Percentiles rank a stretch among this genome's conserved stretches.
These are phyloP conservation scores for Neurospora discreta DNA, from an alignment of 495 filamentous ascomycete genomes.

Conservation along the genomic window DNA sequence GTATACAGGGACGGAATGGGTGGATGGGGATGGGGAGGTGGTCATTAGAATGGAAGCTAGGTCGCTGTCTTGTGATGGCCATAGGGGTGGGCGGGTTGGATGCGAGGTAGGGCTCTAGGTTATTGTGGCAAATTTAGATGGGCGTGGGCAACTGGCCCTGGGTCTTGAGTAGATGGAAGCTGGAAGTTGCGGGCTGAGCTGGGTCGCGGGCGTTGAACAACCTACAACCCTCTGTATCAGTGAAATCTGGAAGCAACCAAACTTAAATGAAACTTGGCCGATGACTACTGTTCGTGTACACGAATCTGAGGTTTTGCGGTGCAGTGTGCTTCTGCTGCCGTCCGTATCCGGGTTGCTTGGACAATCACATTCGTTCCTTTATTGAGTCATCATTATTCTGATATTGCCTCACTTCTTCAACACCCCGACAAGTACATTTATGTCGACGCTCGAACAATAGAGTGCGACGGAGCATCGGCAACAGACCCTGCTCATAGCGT, in stretches of 20 bases:
- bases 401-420: not conserved
- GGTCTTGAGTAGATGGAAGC: not conserved
- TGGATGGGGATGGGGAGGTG: conserved; percentile 40
- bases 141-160: not conserved
- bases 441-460: not conserved
- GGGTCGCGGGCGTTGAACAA: not conserved
- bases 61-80: not conserved
- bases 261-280: not conserved
- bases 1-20: conserved; percentile 45
- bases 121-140: not conserved
- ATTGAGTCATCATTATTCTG: not conserved
- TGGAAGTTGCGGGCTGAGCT: not conserved
- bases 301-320: not conserved
- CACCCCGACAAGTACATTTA: not conserved
- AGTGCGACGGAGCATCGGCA: not conserved
- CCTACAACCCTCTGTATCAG: not conserved
- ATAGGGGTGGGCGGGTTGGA: not conserved
- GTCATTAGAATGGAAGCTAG: conserved; percentile 32
- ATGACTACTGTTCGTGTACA: not conserved
- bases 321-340: not conserved
- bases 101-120: not conserved
- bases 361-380: not conserved
- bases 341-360: not conserved
- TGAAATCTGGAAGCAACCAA: not conserved
- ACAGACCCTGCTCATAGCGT: not conserved